Percentiles rank a stretch among this genome's conserved stretches.
phyloP scores from a whole-genome alignment of 306 rosid species.

The Gynostemma pentaphyllum region DNA sequence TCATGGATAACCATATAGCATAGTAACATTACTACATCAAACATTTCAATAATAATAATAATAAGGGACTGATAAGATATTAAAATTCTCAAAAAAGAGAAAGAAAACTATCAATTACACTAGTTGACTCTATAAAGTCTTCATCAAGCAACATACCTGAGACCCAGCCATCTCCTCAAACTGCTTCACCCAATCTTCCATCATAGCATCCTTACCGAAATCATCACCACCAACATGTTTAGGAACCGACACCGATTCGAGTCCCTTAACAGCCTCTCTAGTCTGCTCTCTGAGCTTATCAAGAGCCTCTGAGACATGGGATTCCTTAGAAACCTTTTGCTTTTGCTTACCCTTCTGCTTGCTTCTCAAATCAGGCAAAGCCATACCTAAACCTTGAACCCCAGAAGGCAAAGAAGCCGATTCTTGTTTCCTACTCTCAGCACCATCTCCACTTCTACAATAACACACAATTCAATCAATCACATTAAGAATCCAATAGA shows the following conservation, averaged over 20 bases:
- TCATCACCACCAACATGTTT: constrained; percentile 34
- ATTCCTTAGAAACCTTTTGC: constrained; percentile 54
- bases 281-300: constrained; percentile 79
- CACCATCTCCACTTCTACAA: constrained; percentile 25
- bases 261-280: constrained; percentile 67
- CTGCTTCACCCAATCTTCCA: constrained; percentile 97
- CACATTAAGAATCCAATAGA: not conserved
- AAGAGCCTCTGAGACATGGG: constrained; percentile 72
- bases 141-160: constrained; percentile 35
- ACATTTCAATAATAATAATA: not conserved
- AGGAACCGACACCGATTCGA: constrained; percentile 36
- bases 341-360: constrained; percentile 73
- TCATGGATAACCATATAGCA: not conserved
- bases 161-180: constrained; percentile 74
- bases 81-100: not conserved
- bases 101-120: not conserved
- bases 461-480: not conserved
- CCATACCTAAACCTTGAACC: constrained; percentile 79
- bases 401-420: constrained; percentile 40
- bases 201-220: constrained; percentile 40
- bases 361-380: constrained; percentile 61
- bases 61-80: not conserved
- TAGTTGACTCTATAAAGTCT: not conserved
- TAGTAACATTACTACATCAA: not conserved
- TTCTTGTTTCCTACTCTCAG: constrained; percentile 13